A percentile compares a stretch with the other conserved stretches of the same genome.
These are phyloP conservation scores for Endothia cerciana DNA, from an alignment of 2,329 filamentous ascomycete genomes.

Conservation along the genomic window DNA sequence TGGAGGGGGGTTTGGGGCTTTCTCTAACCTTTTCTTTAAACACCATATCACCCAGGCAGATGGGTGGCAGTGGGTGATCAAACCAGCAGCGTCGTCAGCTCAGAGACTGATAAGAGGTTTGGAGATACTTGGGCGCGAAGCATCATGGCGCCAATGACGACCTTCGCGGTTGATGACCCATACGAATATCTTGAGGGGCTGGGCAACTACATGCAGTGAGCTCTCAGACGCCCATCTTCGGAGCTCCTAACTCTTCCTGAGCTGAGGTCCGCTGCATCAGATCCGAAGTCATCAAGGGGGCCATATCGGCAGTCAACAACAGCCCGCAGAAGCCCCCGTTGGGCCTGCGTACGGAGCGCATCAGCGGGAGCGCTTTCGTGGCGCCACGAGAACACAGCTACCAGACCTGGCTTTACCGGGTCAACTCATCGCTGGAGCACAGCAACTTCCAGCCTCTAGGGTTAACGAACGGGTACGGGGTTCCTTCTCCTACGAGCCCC, in stretches of 20 bases:
- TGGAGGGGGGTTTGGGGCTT: background rate
- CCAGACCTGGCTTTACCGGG: conserved; percentile 57
- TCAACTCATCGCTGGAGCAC: conserved; percentile 52
- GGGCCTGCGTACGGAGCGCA: conserved; percentile 67
- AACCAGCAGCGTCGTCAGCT: too few relatives aligned
- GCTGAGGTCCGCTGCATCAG: conserved; percentile 2
- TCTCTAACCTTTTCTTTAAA: background rate
- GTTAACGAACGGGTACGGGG: conserved; percentile 45
- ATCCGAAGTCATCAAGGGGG: conserved; percentile 62
- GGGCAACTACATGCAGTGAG: conserved; percentile 31
- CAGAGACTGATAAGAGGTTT: too few relatives aligned
- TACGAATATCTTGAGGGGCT: conserved; percentile 30
- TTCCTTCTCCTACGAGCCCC: background rate
- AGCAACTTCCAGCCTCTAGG: conserved; percentile 47
- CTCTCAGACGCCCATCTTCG: background rate
- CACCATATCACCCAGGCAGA: too few relatives aligned
- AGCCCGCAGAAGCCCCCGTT: conserved; percentile 67
- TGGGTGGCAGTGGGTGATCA: too few relatives aligned
- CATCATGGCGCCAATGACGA: conserved; percentile 25
- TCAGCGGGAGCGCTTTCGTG: conserved; percentile 57
- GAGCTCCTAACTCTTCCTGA: background rate
- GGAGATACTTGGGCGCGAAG: background rate
- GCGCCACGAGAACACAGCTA: conserved; percentile 54
- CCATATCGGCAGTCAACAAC: conserved; percentile 64
- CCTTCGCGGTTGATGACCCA: conserved; percentile 28